Evolutionary conservation across 2,329 filamentous ascomycete genomes (phyloP), one percentile per base, ranked within the genome.

Genomic region (Xylaria sp.): DNA sequence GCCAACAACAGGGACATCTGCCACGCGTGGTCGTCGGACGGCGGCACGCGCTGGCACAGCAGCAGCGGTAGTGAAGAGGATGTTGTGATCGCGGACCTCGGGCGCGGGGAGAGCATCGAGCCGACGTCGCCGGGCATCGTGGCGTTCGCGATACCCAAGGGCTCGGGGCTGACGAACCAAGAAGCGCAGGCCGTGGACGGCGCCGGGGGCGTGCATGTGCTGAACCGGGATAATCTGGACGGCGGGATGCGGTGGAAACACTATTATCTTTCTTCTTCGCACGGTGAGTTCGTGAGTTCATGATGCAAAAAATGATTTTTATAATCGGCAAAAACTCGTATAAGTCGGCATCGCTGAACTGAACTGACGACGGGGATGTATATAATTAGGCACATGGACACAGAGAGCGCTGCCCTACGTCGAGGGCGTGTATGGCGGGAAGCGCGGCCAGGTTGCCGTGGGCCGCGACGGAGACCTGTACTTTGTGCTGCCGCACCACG

Each of bases 1-100:
- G 78, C 77, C 61, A 86, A 85, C 15, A 86, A 86, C 69, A 81
- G 84, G 68, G 77, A 85, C 64, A 79, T 86, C 49, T 85, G 82
- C 73, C 84, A 84, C 62, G 81, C 82, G 2, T 79, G 81, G 65
- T 82, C 81, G n/a, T 78, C 82, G 20, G 81, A 84, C 65, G 73
- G 76, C 22, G 83, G 83, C 0, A 69, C 70, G 0, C 80, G 74
- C 0, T 85, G 83, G 83, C 79, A 76, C 38, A 81, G 80, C n/a
- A 79, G 76, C 38, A 81, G 80, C n/a, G 78, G 78, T 0, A 79
- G 79, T 0, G n/a, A 17, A 3, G 20, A 6, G 25, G 62, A 27
- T 9, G 57, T 73, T 2, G 64, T 76, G 1, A 75, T 85, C 20
- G 76, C 81, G 0, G 74, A 78, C 27, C 50, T 80, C 31, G 66